Base-by-base conservation (phyloP, 2,329 filamentous ascomycete genomes). In the Paraconiothyrium brasiliense region DNA sequence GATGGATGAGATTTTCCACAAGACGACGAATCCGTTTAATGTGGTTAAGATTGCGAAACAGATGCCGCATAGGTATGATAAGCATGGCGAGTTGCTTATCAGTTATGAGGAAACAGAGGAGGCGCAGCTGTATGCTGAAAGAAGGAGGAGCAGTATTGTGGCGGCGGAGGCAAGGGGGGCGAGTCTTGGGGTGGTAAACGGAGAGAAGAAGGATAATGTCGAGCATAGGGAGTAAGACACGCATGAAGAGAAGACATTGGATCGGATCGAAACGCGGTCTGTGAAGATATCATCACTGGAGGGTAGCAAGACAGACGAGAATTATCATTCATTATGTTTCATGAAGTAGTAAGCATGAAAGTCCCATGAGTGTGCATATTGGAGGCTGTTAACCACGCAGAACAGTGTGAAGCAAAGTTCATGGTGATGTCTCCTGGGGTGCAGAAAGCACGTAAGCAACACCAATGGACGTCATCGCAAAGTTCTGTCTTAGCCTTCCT, bases 1-100 rank as follows among this genome's bases (percentile, higher is more conserved):
- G 54, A 76, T 76, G 72, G 89, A 92, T 70, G 83, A 86, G 60
- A 88, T 92, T 66, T 90, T 90, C 81, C 82, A 82, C 72, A 86
- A 86, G 63, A 84, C 83, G 1, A 78, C 74, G 30, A 83, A 78
- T 24, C 73, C 83, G 54, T 84, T 86, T 64, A 72, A 81, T 20
- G 80, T 85, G 3, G 83, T 86, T 27, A 76, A 78, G 56, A 77
- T 85, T 32, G 86, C 86, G 2, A 72, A 79, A 9, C 75, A 84
- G 1, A 78, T 84, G 68, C 86, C 86, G 10, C 81, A 84, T 65
- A 82, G 86, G 59, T 88, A 86, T 71, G 86, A 85, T 64, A 86
- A 86, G 76, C 82, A 84, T 27, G 86, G 86, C 8, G 83, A 89
- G 67, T 71, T 87, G 34, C 79, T 88, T 46, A 84, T 86, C 65